Base-by-base conservation (phyloP, 2,329 filamentous ascomycete genomes). In the Aureobasidium melanogenum region DNA sequence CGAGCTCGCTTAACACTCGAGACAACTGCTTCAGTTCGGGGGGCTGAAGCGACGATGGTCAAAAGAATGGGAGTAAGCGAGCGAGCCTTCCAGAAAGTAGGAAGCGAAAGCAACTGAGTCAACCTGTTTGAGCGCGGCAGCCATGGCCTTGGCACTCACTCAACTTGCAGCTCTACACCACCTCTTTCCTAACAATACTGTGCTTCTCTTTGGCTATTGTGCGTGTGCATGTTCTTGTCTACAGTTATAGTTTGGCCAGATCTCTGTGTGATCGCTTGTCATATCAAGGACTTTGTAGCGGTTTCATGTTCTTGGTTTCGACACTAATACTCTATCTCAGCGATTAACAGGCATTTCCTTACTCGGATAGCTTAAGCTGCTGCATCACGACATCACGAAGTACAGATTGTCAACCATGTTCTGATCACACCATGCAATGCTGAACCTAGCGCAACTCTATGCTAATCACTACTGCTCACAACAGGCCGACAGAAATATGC, bases 1-100 rank as follows among this genome's bases (percentile, higher is more conserved):
- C n/a, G n/a, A n/a, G n/a, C 54, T 57, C 54, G 54, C 54, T 57
- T 57, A 46, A 22, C 38, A 39, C 51, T 41, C 24, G 36, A 43
- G 38, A 43, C 36, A 39, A 24, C 38, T 39, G 50, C 50, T 52
- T 38, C 15, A 55, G 34, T 38, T 54, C 24, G 51, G 38, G 17
- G 38, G 28, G 24, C n/a, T n/a, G 34, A 5, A 38, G 50, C 32
- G 19, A 14, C 24, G 51, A 55, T 55, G 51, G 51, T 55, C 51
- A 55, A 56, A 56, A 56, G 52, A 17, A 43, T 55, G 46, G 28
- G 46, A 43, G 52, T 43, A 56, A 56, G 52, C 52, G 39, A 47
- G 43, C 43, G 38, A 56, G 39, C 28, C 34, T 26, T 39, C 32
- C 47, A 5, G 22, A 38, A 15, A 32, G 15, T 8, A 38, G 5